Evolutionary conservation across 345 rosid species (phyloP), one percentile per base, ranked within the genome.

Genomic region (Sonneratia caseolaris): DNA sequence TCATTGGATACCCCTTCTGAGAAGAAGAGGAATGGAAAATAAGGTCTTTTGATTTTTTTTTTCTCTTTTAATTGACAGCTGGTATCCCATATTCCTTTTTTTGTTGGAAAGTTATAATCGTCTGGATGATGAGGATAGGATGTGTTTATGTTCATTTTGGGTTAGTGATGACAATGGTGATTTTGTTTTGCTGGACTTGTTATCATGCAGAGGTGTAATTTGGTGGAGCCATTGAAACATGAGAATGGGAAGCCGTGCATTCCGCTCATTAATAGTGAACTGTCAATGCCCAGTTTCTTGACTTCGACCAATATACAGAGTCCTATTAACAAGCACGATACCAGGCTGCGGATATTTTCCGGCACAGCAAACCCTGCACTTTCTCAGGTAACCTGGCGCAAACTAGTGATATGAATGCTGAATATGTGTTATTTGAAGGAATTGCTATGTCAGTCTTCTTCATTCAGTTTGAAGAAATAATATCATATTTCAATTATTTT

Each of bases 351-450:
- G 68, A 85, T 91, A 37, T 94, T 94, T 64, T 91, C 97, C 21
- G 98, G 98, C 79, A 91, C 98, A 15, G 93, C 98, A 35, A 94
- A 94, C 79, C 88, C 91, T 62, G 81, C 91, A n/a, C 91, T 94
- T 35, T 83, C 98, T 73, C 96, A 91, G 91, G 98, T 94, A 56
- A 15, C 37, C 24, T 10, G 45, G 21, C 66, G 53, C 56, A 27
- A 22, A 9, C 65, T 7, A 35, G 10, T n/a, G 24, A 7, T 9
- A 61, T 61, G 65, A 4, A 42, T 42, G 2, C 45, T 4, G 2
- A 42, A 42, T 42, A 42, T 42, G 10, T 42, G 45, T 42, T 15
- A 24, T 27, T 11, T 61, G 32, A 19, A 22, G 62, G 21, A 18
- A 18, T 56, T 56, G 6, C 3, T 22, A 19, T 16, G 15, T 4